phyloP scores from a whole-genome alignment of 2,329 filamentous ascomycete species.

The Penicillium sp. region DNA sequence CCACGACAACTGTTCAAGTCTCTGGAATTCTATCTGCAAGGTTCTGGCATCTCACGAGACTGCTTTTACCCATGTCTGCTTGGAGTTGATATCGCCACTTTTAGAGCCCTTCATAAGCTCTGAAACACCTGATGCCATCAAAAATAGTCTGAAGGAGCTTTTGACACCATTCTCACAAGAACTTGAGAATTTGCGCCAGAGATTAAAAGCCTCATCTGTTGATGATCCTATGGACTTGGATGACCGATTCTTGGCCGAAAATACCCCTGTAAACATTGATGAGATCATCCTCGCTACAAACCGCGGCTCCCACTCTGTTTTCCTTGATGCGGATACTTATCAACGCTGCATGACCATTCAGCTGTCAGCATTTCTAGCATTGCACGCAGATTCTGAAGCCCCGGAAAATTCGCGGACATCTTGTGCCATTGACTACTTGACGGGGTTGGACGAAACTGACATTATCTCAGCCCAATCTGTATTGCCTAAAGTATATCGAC shows the following conservation, averaged over 20 bases:
- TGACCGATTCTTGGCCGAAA: slow-evolving; percentile 33
- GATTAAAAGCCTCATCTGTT: slow-evolving; percentile 17
- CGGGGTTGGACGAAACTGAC: slow-evolving; percentile 38
- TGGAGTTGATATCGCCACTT: slow-evolving; percentile 39
- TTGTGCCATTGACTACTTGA: slow-evolving; percentile 38
- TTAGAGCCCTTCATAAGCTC: slow-evolving; percentile 24
- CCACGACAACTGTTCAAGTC: slow-evolving; percentile 25
- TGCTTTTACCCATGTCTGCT: slow-evolving; percentile 30
- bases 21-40: slow-evolving; percentile 40
- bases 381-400: slow-evolving; percentile 6
- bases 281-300: slow-evolving; percentile 31
- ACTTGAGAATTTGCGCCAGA: slow-evolving; percentile 32
- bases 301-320: slow-evolving; percentile 33
- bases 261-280: slow-evolving; percentile 23
- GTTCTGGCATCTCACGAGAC: slow-evolving; percentile 32
- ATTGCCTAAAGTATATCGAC: slow-evolving; percentile 33
- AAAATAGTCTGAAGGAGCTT: slow-evolving; percentile 28
- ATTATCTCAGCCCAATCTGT: slow-evolving; percentile 38
- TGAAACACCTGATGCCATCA: slow-evolving; percentile 20
- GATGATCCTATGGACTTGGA: slow-evolving; percentile 48
- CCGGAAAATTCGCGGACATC: slow-evolving; percentile 1
- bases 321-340: slow-evolving; percentile 37
- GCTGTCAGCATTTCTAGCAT: slow-evolving; percentile 31
- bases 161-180: slow-evolving; percentile 30
- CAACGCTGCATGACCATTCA: slow-evolving; percentile 39